Percentiles rank a stretch among this genome's conserved stretches.
Conservation (phyloP, 805 yeast genomes). For the Candida khao-thaluensis region DNA sequence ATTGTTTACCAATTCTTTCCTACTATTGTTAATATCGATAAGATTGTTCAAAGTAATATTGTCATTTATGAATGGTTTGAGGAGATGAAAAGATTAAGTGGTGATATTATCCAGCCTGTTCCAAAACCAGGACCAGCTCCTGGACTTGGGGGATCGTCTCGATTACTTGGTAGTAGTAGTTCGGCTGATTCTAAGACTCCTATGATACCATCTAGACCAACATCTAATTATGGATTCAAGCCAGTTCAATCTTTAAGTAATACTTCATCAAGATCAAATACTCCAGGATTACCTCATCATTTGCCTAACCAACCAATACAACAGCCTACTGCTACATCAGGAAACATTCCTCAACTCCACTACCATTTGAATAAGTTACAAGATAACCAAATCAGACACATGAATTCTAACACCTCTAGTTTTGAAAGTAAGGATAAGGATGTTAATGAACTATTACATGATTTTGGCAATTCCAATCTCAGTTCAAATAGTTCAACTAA, state of each 20-base stretch:
- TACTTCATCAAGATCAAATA: constrained; percentile 2
- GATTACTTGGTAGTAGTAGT: too few relatives aligned
- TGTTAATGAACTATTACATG: constrained; percentile 15
- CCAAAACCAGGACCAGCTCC: too few relatives aligned
- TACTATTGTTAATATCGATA: constrained; percentile 11
- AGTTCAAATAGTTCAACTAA: constrained; percentile 17
- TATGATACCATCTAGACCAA: background rate
- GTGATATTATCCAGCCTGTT: constrained; percentile 6
- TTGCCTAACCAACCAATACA: background rate
- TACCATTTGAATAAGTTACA: constrained; percentile 14
- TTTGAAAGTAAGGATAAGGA: constrained; percentile 14
- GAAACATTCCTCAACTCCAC: constrained; percentile 9
- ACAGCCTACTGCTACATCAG: constrained; percentile 4
- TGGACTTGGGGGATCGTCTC: too few relatives aligned
- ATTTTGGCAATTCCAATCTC: constrained; percentile 17
- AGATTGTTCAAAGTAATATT: constrained; percentile 13
- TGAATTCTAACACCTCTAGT: constrained; percentile 7
- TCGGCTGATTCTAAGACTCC: background rate
- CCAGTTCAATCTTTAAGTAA: constrained; percentile 1
- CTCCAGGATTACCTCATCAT: constrained; percentile 6
- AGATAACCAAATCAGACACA: constrained; percentile 9
- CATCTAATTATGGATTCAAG: constrained; percentile 2
- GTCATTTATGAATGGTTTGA: constrained; percentile 18
- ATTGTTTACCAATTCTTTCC: constrained; percentile 46
- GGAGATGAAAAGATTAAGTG: constrained; percentile 11